These are phyloP conservation scores for Gloeopeniophorella convolvens DNA, from an alignment of 768 basidiomycete species.

Conservation along the genomic window DNA sequence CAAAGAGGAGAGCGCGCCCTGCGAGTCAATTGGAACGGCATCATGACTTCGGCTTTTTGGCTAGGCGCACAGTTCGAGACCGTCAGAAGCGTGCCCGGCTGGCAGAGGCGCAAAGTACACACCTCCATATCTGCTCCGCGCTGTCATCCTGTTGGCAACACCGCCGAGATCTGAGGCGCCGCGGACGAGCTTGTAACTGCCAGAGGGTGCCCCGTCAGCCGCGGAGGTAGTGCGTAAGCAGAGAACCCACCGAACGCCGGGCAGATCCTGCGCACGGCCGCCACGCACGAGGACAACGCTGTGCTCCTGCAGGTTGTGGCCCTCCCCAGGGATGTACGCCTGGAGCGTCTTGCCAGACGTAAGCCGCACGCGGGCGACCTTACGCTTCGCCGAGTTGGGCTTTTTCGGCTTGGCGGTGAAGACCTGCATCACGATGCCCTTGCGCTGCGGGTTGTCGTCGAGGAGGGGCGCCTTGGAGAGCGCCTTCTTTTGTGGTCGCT, in stretches of 20 bases:
- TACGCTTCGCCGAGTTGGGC: constrained; percentile 97
- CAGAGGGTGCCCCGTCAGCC: background rate
- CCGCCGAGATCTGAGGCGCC: constrained; percentile 89
- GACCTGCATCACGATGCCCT: constrained; percentile 83
- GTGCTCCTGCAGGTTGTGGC: constrained; percentile 97
- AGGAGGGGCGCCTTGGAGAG: constrained; percentile 75
- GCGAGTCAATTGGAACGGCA: background rate
- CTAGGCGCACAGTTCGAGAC: background rate
- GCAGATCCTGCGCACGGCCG: constrained; percentile 94
- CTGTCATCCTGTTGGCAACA: constrained; percentile 74
- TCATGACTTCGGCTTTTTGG: constrained; percentile 15
- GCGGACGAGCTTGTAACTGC: constrained; percentile 90
- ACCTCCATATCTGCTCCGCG: constrained; percentile 94
- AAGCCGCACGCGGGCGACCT: constrained; percentile 91
- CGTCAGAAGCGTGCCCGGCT: background rate
- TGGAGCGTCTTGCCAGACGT: constrained; percentile 82
- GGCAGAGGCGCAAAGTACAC: constrained; percentile 20
- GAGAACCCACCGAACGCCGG: constrained; percentile 79
- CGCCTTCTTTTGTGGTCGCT: constrained; percentile 42
- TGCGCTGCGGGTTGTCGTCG: constrained; percentile 73
- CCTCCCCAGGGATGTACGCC: constrained; percentile 96
- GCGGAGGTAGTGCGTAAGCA: background rate
- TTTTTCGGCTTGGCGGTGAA: constrained; percentile 89
- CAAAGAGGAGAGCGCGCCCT: no score
- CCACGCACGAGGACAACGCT: constrained; percentile 93